A percentile compares a stretch with the other conserved stretches of the same genome.
Conservation (phyloP, 1,139 yeast species). For the Taphrina betulina region DNA sequence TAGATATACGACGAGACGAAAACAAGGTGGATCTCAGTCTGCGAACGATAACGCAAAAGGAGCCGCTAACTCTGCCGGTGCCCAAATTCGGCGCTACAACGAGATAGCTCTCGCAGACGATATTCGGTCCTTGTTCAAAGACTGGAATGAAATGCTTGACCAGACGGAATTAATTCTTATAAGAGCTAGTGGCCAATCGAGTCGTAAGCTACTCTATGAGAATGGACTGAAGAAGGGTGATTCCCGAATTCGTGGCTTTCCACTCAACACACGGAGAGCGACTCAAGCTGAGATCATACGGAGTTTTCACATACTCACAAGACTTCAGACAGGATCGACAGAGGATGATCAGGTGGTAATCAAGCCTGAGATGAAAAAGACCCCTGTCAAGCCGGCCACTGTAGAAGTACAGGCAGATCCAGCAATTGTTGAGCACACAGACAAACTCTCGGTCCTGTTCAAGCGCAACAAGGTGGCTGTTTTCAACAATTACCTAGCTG, state of each 20-base stretch:
- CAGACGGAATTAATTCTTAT: slow-evolving; percentile 71
- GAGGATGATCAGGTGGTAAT: slow-evolving; percentile 46
- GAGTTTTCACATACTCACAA: slow-evolving; percentile 78
- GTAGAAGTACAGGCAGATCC: slow-evolving; percentile 37
- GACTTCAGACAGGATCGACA: slow-evolving; percentile 55
- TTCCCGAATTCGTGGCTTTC: slow-evolving; percentile 63
- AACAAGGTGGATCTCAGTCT: slow-evolving; percentile 96
- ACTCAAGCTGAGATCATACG: slow-evolving; percentile 76
- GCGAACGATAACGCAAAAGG: slow-evolving; percentile 91
- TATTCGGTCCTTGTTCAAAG: slow-evolving; percentile 61
- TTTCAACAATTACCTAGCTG: slow-evolving; percentile 60
- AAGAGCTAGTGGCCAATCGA: slow-evolving; percentile 76
- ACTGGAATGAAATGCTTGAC: slow-evolving; percentile 63
- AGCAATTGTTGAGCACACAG: slow-evolving; percentile 52
- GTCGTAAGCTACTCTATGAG: slow-evolving; percentile 61
- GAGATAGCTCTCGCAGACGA: slow-evolving; percentile 81
- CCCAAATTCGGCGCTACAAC: slow-evolving; percentile 81
- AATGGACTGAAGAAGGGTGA: slow-evolving; percentile 54
- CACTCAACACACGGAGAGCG: slow-evolving; percentile 88
- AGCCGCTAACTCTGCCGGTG: slow-evolving; percentile 95
- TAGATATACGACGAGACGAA: slow-evolving; percentile 91
- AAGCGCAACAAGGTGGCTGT: slow-evolving; percentile 80
- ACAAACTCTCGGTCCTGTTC: slow-evolving; percentile 58
- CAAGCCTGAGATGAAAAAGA: slow-evolving; percentile 37
- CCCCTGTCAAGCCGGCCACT: slow-evolving; percentile 38